Percentiles rank a stretch among this genome's conserved stretches.
These are phyloP conservation scores for Fusarium illudens DNA, from an alignment of 2,329 filamentous ascomycete genomes.

Conservation along the genomic window DNA sequence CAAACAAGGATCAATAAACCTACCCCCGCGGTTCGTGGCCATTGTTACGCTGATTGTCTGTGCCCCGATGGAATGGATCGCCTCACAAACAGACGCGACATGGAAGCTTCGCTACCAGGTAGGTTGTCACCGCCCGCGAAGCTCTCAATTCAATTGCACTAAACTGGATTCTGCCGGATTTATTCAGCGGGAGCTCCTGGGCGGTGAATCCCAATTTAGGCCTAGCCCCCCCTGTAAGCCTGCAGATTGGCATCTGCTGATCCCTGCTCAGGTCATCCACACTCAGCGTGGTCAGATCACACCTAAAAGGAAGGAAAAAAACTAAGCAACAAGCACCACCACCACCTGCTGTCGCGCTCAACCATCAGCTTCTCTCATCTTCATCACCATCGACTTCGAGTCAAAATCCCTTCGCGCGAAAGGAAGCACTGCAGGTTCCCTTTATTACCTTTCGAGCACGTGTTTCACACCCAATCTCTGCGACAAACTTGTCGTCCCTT, in stretches of 20 bases:
- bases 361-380: conserved; percentile 17
- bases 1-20: background rate
- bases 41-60: conserved; percentile 5
- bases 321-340: too few species aligned
- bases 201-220: conserved; percentile 23
- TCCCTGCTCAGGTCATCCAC: conserved; percentile 22
- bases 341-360: conserved; percentile 13
- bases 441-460: background rate
- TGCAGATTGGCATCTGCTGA: conserved; percentile 13
- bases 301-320: conserved; percentile 20
- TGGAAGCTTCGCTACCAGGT: background rate
- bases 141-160: conserved; percentile 18
- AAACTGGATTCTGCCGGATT: conserved; percentile 24
- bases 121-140: conserved; percentile 22
- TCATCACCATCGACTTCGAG: conserved; percentile 19
- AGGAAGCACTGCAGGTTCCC: conserved; percentile 1
- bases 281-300: conserved; percentile 32
- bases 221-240: conserved; percentile 22
- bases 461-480: background rate
- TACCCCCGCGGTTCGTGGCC: background rate
- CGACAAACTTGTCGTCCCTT: background rate
- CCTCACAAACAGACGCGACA: conserved; percentile 3
- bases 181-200: conserved; percentile 12
- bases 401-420: background rate
- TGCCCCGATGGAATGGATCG: conserved; percentile 8